Percentiles rank a stretch among this genome's conserved stretches.
Conservation (phyloP, 2,329 filamentous ascomycete species). For the Alternaria atra region DNA sequence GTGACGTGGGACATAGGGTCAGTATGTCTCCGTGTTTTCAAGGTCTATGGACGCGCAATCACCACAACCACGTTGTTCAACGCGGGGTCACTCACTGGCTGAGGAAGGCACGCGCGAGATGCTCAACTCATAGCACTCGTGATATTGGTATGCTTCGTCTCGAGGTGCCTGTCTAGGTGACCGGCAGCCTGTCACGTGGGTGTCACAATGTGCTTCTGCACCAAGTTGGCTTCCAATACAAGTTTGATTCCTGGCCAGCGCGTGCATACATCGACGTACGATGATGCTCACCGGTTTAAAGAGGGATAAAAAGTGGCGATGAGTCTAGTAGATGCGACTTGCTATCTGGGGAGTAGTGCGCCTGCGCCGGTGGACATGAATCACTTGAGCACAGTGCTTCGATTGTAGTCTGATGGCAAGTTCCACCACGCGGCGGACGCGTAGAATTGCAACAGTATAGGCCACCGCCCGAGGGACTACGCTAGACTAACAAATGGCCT, state of each 20-base stretch:
- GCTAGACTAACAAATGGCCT: neutral
- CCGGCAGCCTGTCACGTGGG: neutral
- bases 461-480: neutral
- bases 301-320: conserved; percentile 6
- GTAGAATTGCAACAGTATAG: neutral
- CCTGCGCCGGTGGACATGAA: conserved; percentile 1
- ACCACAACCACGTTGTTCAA: conserved; percentile 2
- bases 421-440: neutral
- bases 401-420: neutral
- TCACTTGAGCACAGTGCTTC: conserved; percentile 7
- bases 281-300: neutral
- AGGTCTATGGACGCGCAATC: neutral
- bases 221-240: neutral
- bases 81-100: conserved; percentile 3
- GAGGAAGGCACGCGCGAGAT: neutral
- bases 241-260: neutral
- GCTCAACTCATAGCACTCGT: neutral
- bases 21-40: neutral
- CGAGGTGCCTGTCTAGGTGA: neutral
- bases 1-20: neutral
- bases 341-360: conserved; percentile 7
- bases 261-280: neutral
- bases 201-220: neutral
- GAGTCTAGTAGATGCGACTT: conserved; percentile 2
- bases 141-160: neutral